These are phyloP conservation scores for Plasmodium gaboni DNA, from an alignment of 169 alveolate species.

Conservation along the genomic window DNA sequence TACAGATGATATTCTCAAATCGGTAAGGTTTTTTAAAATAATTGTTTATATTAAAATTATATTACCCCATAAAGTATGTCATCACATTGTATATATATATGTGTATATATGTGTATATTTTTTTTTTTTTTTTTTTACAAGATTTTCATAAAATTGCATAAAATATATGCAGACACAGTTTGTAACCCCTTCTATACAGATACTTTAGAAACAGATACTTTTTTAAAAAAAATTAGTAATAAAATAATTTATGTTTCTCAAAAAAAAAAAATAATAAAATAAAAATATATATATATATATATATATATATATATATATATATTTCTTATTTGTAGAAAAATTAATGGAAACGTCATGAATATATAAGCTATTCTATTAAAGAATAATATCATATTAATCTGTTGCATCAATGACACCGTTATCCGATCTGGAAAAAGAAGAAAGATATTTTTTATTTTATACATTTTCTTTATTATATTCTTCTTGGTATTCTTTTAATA, in stretches of 20 bases:
- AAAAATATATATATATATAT: not conserved
- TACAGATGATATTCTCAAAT: constrained; percentile 39
- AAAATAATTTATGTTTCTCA: constrained; percentile 2
- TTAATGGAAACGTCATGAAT: constrained; percentile 47
- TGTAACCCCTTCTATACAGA: constrained; percentile 59
- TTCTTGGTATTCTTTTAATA: constrained; percentile 20
- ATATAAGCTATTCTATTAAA: not conserved
- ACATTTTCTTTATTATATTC: constrained; percentile 16
- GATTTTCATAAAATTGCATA: constrained; percentile 44
- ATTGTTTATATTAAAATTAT: not conserved
- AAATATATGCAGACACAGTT: constrained; percentile 59
- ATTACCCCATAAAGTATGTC: not conserved
- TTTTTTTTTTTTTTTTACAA: not conserved
- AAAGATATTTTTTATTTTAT: not conserved
- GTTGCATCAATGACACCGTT: constrained; percentile 76
- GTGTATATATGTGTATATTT: not conserved
- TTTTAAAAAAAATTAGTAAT: constrained; percentile 59
- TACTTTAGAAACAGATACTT: constrained; percentile 21
- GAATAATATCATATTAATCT: constrained; percentile 31
- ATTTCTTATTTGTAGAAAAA: constrained; percentile 35
- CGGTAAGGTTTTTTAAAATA: constrained; percentile 16
- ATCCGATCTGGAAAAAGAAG: constrained; percentile 73
- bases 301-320: not conserved
- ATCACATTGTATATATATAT: not conserved
- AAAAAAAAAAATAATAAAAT: constrained; percentile 7